Evolutionary conservation across 805 yeast genomes (phyloP).

Genomic region (Saturnispora quitensis): DNA sequence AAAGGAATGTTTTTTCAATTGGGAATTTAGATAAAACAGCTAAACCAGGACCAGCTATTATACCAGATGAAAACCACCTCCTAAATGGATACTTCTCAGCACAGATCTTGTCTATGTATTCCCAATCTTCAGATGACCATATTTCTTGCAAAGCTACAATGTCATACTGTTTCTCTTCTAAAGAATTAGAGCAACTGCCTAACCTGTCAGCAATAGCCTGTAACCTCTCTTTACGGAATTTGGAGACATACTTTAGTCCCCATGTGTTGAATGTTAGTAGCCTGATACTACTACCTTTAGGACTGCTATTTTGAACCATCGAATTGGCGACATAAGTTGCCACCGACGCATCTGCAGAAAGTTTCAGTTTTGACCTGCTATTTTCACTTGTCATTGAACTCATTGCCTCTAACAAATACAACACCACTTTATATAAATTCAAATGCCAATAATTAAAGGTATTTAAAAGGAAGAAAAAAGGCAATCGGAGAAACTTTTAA

Average conservation of each 20-base stretch:
- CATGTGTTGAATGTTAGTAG: slow-evolving; percentile 71
- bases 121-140: slow-evolving; percentile 86
- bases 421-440: background rate
- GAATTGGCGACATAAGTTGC: background rate
- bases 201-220: slow-evolving; percentile 64
- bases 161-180: slow-evolving; percentile 46
- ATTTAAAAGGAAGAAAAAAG: background rate
- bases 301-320: background rate
- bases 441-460: background rate
- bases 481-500: background rate
- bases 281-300: slow-evolving; percentile 25
- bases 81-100: slow-evolving; percentile 45
- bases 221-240: slow-evolving; percentile 53
- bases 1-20: slow-evolving; percentile 66
- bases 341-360: background rate
- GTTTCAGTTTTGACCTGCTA: background rate
- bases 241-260: slow-evolving; percentile 87
- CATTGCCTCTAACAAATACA: background rate
- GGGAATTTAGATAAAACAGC: slow-evolving; percentile 80
- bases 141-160: slow-evolving; percentile 90
- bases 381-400: background rate
- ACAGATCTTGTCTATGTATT: slow-evolving; percentile 43
- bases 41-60: slow-evolving; percentile 87
- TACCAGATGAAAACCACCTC: slow-evolving; percentile 72
- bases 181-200: slow-evolving; percentile 22